Evolutionary conservation across 352 stramenopile genomes (phyloP).

Genomic region (Globisporangium solare): DNA sequence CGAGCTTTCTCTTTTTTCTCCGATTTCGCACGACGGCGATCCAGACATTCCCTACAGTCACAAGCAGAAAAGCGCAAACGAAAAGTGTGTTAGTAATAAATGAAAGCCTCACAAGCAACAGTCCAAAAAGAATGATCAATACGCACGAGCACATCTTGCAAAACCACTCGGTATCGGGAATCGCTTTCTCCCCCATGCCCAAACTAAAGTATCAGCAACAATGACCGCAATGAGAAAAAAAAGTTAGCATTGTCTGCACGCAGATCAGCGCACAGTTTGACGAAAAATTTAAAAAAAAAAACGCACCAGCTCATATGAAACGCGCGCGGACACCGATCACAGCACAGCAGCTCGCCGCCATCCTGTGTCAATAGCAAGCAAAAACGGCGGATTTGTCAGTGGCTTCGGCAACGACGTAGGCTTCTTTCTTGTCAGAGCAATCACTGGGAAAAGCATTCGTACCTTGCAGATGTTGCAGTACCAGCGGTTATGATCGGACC

Average conservation of each 20-base stretch:
- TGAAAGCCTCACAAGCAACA: background rate
- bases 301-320: constrained; percentile 90
- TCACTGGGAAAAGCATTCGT: background rate
- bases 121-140: background rate
- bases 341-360: constrained; percentile 87
- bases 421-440: too few relatives aligned
- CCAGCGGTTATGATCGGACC: constrained; percentile 85
- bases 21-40: constrained; percentile 69
- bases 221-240: constrained; percentile 9
- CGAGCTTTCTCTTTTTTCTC: constrained; percentile 75
- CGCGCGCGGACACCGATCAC: constrained; percentile 87
- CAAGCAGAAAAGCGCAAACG: background rate
- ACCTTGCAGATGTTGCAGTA: constrained; percentile 90
- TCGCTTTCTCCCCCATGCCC: constrained; percentile 67
- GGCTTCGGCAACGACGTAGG: too few relatives aligned
- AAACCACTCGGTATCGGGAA: constrained; percentile 83
- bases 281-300: background rate
- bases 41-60: constrained; percentile 57
- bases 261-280: background rate
- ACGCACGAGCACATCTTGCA: constrained; percentile 87
- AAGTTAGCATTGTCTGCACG: background rate
- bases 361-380: constrained; percentile 20
- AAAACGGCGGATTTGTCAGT: background rate
- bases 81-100: background rate
- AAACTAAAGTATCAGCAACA: constrained; percentile 31